Percentiles rank a stretch among this genome's conserved stretches.
phyloP scores from a whole-genome alignment of 2,329 filamentous ascomycete species.

The Metarhizium humberi region DNA sequence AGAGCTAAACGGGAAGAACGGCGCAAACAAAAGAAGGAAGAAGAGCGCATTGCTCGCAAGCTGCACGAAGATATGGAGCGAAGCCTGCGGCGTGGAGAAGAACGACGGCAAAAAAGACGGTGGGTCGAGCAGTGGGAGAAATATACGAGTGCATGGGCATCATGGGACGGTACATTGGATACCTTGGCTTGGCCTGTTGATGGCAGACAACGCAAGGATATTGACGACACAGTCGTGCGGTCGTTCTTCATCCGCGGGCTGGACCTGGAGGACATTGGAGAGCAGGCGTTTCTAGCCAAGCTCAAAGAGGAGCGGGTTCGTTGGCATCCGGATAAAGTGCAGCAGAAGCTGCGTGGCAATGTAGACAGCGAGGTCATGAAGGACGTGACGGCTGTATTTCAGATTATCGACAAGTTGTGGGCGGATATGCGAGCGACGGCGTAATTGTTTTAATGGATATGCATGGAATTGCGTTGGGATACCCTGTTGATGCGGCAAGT shows the following conservation, averaged over 20 bases:
- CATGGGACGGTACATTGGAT: conserved; percentile 35
- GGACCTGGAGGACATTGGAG: conserved; percentile 31
- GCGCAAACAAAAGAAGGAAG: conserved; percentile 39
- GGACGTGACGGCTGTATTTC: conserved; percentile 82
- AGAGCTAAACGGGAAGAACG: conserved; percentile 51
- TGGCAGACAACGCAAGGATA: conserved; percentile 43
- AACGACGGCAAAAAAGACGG: conserved; percentile 43
- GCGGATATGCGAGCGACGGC: conserved; percentile 38
- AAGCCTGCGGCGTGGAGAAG: conserved; percentile 57
- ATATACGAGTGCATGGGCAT: conserved; percentile 56
- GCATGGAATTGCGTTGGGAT: neutral
- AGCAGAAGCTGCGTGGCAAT: conserved; percentile 70
- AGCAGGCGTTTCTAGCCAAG: conserved; percentile 34
- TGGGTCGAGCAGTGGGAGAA: conserved; percentile 53
- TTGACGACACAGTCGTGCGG: conserved; percentile 52
- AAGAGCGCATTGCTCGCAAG: conserved; percentile 36
- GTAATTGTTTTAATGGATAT: neutral
- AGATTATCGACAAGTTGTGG: conserved; percentile 80
- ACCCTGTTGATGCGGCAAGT: neutral
- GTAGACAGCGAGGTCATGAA: conserved; percentile 66
- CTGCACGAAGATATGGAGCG: conserved; percentile 60
- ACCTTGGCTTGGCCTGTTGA: conserved; percentile 64
- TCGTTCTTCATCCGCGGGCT: conserved; percentile 55
- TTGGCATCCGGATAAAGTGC: conserved; percentile 98
- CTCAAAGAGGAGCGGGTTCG: conserved; percentile 80